Base-by-base conservation (phyloP, 306 rosid species). In the Malus orientalis region DNA sequence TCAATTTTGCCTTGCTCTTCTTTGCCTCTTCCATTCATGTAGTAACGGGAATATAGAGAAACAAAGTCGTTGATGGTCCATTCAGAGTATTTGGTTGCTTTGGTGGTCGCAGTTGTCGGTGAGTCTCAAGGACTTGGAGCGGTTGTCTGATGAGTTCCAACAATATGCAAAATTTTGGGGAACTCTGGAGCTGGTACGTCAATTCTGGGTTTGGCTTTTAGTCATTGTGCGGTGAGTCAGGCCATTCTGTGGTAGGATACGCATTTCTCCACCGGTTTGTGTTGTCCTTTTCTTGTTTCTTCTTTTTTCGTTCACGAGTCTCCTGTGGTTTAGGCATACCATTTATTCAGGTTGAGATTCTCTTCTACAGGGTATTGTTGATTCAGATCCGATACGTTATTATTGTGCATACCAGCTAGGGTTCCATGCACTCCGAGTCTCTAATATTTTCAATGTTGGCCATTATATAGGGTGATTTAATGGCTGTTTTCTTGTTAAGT, bases 21-120 rank as follows among this genome's bases (percentile, higher is more conserved):
- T 75, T 63, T 84, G 74, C 75, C 45, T 81, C 66, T 81, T 69
- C 81, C 84, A 81, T 87, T 83, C 88, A 69, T 75, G 70, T 71
- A 60, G 78, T 81, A 73, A 40, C 85, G 85, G 78, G 58, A 59
- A 59, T 81, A 77, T 77, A 55, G 79, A 82, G 79, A 76, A 82
- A 79, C 79, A 81, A 77, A 70, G 82, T 84, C 71, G 77, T 64
- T 74, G 76, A 83, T 83, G 40, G 69, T 75, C 76, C 76, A 78
- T 85, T 80, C 78, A 78, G 84, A 82, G 87, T 77, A 60, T 78
- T 80, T 81, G 85, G 83, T 80, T 80, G 78, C 81, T 82, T 84
- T 80, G 73, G 75, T 75, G 82, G 86, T 85, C 82, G 40, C 54
- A 47, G 81, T 70, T 64, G 84, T 74, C 68, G 8, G 65, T 68